Evolutionary conservation across 768 basidiomycete species (phyloP), one percentile per base, ranked within the genome.

Genomic region (Suillus plorans): DNA sequence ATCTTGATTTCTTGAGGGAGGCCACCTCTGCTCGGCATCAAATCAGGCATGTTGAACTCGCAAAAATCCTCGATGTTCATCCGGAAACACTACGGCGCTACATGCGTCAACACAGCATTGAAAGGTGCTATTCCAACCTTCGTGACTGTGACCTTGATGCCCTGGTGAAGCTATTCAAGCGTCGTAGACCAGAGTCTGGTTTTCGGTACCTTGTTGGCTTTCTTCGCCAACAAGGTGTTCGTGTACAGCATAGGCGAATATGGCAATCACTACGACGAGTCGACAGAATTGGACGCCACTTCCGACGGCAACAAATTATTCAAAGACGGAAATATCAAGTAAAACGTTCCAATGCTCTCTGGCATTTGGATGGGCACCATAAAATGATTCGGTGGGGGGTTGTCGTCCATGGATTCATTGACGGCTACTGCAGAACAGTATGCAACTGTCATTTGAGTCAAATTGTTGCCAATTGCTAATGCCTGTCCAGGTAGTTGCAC

Each of bases 341-440:
- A 0, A 58, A 64, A 9, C 3, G 52, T 0, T 71, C 70, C 4
- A 73, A 73, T 47, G 62, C 65, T 16, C 36, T 70, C 0, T 74
- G 73, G 70, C 73, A 74, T 14, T 62, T 72, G 20, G 70, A 74
- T 49, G 65, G 69, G 1, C 69, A 74, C 56, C 72, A 74, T 45
- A 72, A 74, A 13, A 42, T 73, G 2, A 74, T 74, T 1, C 7
- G 34, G 2, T 75, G 72, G 68, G 67, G 71, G 0, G n/a, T 73
- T 65, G 67, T 74, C 0, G 67, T 74, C 22, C 73, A 74, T 58
- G 69, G 70, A 0, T 69, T 73, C 34, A 70, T 76, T 59, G 73
- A 78, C 56, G 70, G 77, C 0, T 71, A 67, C 50, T 71, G 70
- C 65, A 28, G 68, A n/a, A 78, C 64, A 9, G 74, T 77, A 57